Percentiles rank a stretch among this genome's conserved stretches.
These are phyloP conservation scores for Dillenia turbinata DNA, from an alignment of 164 flowering plant species.

Conservation along the genomic window DNA sequence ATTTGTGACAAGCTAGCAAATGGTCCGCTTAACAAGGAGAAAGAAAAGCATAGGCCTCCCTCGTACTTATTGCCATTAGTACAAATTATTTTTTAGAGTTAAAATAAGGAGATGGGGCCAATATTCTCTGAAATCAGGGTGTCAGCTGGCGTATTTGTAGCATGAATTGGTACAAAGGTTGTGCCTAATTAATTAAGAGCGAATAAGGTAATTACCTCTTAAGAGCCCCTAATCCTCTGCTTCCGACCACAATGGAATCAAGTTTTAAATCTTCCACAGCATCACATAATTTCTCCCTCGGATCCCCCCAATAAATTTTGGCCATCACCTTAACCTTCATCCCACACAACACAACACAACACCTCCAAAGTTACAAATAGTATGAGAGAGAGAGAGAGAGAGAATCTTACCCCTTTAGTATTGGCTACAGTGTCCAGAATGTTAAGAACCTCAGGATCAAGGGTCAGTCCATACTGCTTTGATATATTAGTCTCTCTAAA, in stretches of 20 bases:
- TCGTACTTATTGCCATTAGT: too few relatives aligned
- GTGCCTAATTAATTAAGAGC: not conserved
- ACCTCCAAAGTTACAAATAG: not conserved
- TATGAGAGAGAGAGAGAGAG: not conserved
- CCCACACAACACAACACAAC: not conserved
- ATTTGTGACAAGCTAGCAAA: too few relatives aligned
- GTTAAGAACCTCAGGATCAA: conserved; percentile 55
- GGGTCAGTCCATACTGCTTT: conserved; percentile 49
- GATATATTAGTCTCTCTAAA: conserved; percentile 35
- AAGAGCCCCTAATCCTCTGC: conserved; percentile 58
- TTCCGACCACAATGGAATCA: conserved; percentile 59
- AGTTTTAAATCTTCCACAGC: conserved; percentile 69
- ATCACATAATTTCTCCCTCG: conserved; percentile 64
- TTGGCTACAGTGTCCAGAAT: conserved; percentile 44
- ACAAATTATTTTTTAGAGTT: not conserved
- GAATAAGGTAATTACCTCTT: conserved; percentile 35
- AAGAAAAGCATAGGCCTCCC: too few relatives aligned
- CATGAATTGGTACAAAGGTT: not conserved
- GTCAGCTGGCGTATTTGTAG: too few relatives aligned
- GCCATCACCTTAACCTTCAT: conserved; percentile 46
- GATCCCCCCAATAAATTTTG: conserved; percentile 80
- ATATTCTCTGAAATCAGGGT: not conserved
- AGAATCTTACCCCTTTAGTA: conserved; percentile 38
- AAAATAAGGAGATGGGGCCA: too few relatives aligned
- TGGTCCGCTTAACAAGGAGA: too few relatives aligned